These are phyloP conservation scores for Mimosa pudica DNA, from an alignment of 306 rosid species.

Conservation along the genomic window DNA sequence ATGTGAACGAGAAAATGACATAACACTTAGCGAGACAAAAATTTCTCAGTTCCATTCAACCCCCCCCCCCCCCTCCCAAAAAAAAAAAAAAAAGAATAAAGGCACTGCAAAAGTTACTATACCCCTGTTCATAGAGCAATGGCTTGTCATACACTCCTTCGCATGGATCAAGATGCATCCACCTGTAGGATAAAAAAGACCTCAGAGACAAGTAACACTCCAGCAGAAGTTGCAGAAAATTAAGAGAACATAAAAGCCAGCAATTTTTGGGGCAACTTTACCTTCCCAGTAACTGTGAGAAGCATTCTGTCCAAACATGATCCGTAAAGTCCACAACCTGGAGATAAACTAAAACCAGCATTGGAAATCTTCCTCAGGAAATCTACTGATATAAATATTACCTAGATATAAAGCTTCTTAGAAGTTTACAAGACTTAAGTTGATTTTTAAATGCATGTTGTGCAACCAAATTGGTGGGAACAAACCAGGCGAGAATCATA, in stretches of 20 bases:
- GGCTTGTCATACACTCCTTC: slow-evolving; percentile 86
- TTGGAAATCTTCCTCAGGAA: slow-evolving; percentile 26
- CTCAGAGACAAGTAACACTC: slow-evolving; percentile 31
- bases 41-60: slow-evolving; percentile 18
- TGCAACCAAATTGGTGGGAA: slow-evolving; percentile 20
- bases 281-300: slow-evolving; percentile 77
- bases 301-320: slow-evolving; percentile 99
- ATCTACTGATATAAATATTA: slow-evolving; percentile 11
- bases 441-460: slow-evolving; percentile 19
- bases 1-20: slow-evolving; percentile 13
- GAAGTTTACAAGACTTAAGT: slow-evolving; percentile 23
- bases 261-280: slow-evolving; percentile 35
- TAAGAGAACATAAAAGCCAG: slow-evolving; percentile 22
- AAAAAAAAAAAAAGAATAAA: not conserved
- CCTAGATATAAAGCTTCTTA: not conserved
- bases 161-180: slow-evolving; percentile 99
- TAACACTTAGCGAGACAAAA: slow-evolving; percentile 17
- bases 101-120: slow-evolving; percentile 34
- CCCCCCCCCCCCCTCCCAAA: not conserved
- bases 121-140: slow-evolving; percentile 93
- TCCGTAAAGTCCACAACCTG: slow-evolving; percentile 82
- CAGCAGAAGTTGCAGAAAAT: slow-evolving; percentile 20
- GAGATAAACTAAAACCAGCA: slow-evolving; percentile 37
- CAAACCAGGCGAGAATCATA: slow-evolving; percentile 86
- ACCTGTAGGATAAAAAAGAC: slow-evolving; percentile 57